Evolutionary conservation across 345 rosid genomes (phyloP).

Genomic region (Chamaenerion angustifolium): DNA sequence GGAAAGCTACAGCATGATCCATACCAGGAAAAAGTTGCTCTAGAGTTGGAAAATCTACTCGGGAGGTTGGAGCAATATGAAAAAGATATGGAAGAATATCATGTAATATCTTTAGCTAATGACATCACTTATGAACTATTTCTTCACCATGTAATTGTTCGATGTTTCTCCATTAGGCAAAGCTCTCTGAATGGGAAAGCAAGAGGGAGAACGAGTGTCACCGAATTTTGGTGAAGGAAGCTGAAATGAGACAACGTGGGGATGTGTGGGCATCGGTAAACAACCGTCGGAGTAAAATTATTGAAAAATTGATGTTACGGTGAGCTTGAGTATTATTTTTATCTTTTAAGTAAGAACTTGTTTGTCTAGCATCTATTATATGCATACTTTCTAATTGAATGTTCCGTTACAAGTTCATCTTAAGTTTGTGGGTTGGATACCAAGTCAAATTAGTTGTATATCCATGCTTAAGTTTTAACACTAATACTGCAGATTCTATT

Average conservation of each 20-base stretch:
- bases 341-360: no score
- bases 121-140: background rate
- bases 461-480: no score
- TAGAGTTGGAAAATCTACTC: conserved; percentile 50
- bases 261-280: conserved; percentile 42
- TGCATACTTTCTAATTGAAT: no score
- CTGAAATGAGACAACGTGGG: conserved; percentile 52
- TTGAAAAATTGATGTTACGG: conserved; percentile 58
- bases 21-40: conserved; percentile 59
- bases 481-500: no score
- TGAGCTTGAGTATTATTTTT: background rate
- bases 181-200: conserved; percentile 64
- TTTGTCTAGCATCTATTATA: no score
- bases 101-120: conserved; percentile 23
- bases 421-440: no score
- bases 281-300: conserved; percentile 30
- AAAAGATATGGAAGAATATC: conserved; percentile 73
- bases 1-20: conserved; percentile 72
- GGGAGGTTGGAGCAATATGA: conserved; percentile 70
- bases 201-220: conserved; percentile 52
- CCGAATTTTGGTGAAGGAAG: conserved; percentile 67
- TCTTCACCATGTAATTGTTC: background rate
- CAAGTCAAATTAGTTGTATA: no score
- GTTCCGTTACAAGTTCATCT: no score
- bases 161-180: conserved; percentile 23